These are phyloP conservation scores for Colletotrichum tofieldiae DNA, from an alignment of 2,329 filamentous ascomycete genomes.

Conservation along the genomic window DNA sequence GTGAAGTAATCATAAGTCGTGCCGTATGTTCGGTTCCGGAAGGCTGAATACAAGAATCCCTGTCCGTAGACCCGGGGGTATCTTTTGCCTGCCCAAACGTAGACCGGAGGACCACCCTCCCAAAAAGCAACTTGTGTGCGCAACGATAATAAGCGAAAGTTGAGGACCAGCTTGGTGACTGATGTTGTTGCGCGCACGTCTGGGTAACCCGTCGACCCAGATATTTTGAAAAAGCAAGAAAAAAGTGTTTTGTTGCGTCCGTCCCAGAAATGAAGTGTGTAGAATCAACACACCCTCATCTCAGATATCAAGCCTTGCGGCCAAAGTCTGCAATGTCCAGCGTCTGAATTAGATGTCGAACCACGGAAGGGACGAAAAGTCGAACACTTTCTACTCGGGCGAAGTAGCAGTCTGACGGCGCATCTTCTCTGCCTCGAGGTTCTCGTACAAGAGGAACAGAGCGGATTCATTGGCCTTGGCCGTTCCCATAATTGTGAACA, in stretches of 20 bases:
- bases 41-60: slow-evolving; percentile 33
- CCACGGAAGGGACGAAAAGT: slow-evolving; percentile 32
- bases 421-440: slow-evolving; percentile 99
- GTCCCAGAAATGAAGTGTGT: slow-evolving; percentile 27
- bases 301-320: slow-evolving; percentile 36
- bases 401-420: slow-evolving; percentile 80
- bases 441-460: slow-evolving; percentile 97
- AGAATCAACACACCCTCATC: background rate
- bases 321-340: slow-evolving; percentile 39
- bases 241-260: slow-evolving; percentile 18
- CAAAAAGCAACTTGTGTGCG: slow-evolving; percentile 30
- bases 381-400: slow-evolving; percentile 60
- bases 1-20: slow-evolving; percentile 38
- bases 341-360: slow-evolving; percentile 12
- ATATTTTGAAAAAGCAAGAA: slow-evolving; percentile 21
- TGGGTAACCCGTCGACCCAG: slow-evolving; percentile 23
- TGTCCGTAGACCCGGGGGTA: slow-evolving; percentile 30
- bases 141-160: slow-evolving; percentile 30
- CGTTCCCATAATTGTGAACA: slow-evolving; percentile 99
- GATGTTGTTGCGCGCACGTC: slow-evolving; percentile 10
- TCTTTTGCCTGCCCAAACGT: slow-evolving; percentile 42
- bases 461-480: slow-evolving; percentile 95
- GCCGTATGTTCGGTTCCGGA: slow-evolving; percentile 41
- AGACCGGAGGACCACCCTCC: slow-evolving; percentile 42
- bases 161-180: slow-evolving; percentile 24